Percentiles rank a stretch among this genome's conserved stretches.
Conservation (phyloP, 768 basidiomycete species). For the Lactarius tabidus region DNA sequence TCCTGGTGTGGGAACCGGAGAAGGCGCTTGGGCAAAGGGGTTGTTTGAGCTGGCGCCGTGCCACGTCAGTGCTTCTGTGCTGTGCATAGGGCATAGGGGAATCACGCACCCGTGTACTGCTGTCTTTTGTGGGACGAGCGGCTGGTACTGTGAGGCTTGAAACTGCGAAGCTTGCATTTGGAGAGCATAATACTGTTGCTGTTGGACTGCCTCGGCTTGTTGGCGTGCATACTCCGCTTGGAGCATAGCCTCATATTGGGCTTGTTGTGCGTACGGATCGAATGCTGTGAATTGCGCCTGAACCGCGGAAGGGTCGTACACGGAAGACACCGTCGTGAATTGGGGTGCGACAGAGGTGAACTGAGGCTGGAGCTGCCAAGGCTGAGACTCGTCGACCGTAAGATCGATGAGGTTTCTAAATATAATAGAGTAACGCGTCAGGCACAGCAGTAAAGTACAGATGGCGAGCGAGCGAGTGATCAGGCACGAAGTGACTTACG, state of each 20-base stretch:
- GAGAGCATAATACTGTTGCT: slow-evolving; percentile 42
- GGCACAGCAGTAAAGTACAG: not conserved
- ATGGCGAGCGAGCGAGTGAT: slow-evolving; percentile 29
- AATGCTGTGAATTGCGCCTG: slow-evolving; percentile 62
- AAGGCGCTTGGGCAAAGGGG: slow-evolving; percentile 60
- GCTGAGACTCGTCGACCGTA: slow-evolving; percentile 24
- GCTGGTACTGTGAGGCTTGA: slow-evolving; percentile 6
- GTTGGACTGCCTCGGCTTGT: slow-evolving; percentile 44
- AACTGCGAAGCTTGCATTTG: slow-evolving; percentile 50
- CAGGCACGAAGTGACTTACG: slow-evolving; percentile 42
- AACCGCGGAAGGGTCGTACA: slow-evolving; percentile 19
- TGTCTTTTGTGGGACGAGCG: slow-evolving; percentile 32
- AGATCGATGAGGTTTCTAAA: slow-evolving; percentile 18
- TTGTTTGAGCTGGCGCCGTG: slow-evolving; percentile 67
- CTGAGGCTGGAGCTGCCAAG: slow-evolving; percentile 29
- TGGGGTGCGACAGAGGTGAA: slow-evolving; percentile 24
- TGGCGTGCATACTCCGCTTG: slow-evolving; percentile 69
- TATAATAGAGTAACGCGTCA: slow-evolving; percentile 9
- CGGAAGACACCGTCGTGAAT: slow-evolving; percentile 1
- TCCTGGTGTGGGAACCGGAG: slow-evolving; percentile 41
- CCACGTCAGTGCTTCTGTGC: not conserved
- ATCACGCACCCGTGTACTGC: slow-evolving; percentile 48
- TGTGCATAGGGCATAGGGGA: not conserved
- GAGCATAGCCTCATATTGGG: slow-evolving; percentile 78
- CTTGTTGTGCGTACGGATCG: slow-evolving; percentile 87